A percentile compares a stretch with the other conserved stretches of the same genome.
These are phyloP conservation scores for Diaporthe ampelina DNA, from an alignment of 2,329 filamentous ascomycete genomes.

Conservation along the genomic window DNA sequence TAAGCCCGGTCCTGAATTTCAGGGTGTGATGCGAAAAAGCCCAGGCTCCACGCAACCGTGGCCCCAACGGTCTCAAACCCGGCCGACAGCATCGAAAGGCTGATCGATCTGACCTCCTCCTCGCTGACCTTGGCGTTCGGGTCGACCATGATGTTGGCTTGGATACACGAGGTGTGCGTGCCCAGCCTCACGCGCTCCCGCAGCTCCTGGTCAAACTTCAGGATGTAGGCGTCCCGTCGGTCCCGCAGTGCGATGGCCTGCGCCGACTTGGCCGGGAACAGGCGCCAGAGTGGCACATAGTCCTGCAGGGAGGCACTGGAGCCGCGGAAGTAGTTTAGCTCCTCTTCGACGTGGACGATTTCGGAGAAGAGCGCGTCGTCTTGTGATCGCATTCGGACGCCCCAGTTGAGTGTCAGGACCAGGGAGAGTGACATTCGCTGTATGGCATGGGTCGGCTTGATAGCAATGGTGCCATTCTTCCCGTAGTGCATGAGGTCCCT, in stretches of 20 bases:
- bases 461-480: slow-evolving; percentile 63
- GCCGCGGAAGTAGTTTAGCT: slow-evolving; percentile 65
- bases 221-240: slow-evolving; percentile 5
- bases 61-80: slow-evolving; percentile 78
- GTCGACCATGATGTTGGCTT: slow-evolving; percentile 60
- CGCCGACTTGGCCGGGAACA: slow-evolving; percentile 8
- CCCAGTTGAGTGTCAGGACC: slow-evolving; percentile 76
- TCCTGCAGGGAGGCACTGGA: slow-evolving; percentile 14
- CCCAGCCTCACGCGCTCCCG: slow-evolving; percentile 2
- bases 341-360: slow-evolving; percentile 74
- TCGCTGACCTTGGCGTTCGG: neutral
- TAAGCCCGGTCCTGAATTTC: slow-evolving; percentile 74
- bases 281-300: slow-evolving; percentile 11
- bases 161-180: slow-evolving; percentile 7
- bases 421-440: slow-evolving; percentile 53
- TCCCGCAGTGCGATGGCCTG: slow-evolving; percentile 3
- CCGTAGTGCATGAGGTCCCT: slow-evolving; percentile 72
- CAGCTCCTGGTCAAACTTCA: slow-evolving; percentile 1
- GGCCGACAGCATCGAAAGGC: slow-evolving; percentile 70
- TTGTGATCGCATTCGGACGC: slow-evolving; percentile 46
- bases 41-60: slow-evolving; percentile 75
- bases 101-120: slow-evolving; percentile 12
- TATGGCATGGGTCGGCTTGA: slow-evolving; percentile 69
- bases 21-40: slow-evolving; percentile 68
- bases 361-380: slow-evolving; percentile 69